These are phyloP conservation scores for Psidium guajava DNA, from an alignment of 345 rosid genomes.

Conservation along the genomic window DNA sequence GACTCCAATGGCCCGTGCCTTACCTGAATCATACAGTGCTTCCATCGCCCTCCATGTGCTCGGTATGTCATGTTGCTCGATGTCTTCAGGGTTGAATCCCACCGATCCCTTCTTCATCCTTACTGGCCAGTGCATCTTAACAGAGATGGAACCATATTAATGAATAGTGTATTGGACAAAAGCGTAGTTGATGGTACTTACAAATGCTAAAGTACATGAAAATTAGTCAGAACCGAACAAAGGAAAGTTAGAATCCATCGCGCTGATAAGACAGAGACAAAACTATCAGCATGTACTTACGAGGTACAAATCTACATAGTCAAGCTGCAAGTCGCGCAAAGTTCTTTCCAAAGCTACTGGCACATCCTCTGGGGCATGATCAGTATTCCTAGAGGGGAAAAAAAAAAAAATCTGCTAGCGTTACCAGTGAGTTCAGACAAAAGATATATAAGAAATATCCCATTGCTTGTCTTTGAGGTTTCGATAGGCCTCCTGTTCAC, in stretches of 20 bases:
- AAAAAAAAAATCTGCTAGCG: neutral
- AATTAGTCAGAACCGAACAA: neutral
- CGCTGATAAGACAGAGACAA: neutral
- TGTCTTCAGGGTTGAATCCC: slow-evolving; percentile 10
- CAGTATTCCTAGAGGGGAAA: slow-evolving; percentile 29
- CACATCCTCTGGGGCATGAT: slow-evolving; percentile 65
- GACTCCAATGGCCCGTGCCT: slow-evolving; percentile 75
- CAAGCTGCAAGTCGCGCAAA: slow-evolving; percentile 54
- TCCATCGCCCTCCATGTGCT: slow-evolving; percentile 87
- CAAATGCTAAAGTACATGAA: neutral
- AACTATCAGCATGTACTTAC: slow-evolving; percentile 20
- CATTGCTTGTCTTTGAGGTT: neutral
- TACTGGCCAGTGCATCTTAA: slow-evolving; percentile 85
- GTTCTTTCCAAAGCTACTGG: slow-evolving; percentile 49
- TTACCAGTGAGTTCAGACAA: neutral
- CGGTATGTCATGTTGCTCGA: slow-evolving; percentile 48
- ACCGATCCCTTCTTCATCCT: slow-evolving; percentile 51
- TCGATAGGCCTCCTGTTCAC: neutral
- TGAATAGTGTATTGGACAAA: neutral
- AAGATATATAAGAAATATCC: neutral
- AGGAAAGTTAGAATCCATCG: neutral
- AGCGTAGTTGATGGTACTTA: neutral
- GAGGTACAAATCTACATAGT: slow-evolving; percentile 68
- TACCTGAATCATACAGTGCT: slow-evolving; percentile 57
- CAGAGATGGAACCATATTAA: neutral